These are phyloP conservation scores for Phallus indusiatus DNA, from an alignment of 768 basidiomycete species.

Conservation along the genomic window DNA sequence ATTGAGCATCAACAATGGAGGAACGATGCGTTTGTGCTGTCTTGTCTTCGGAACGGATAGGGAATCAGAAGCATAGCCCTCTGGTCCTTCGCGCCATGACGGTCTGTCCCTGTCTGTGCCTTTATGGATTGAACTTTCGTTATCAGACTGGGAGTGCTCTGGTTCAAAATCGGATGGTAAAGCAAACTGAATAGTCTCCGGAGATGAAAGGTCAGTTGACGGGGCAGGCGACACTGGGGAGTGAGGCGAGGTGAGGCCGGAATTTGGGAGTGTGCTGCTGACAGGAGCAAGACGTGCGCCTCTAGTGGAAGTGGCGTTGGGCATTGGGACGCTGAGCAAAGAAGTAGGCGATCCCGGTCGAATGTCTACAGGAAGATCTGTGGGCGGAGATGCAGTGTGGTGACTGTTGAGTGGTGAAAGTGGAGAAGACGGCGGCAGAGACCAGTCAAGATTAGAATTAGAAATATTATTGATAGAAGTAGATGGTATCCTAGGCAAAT, in stretches of 20 bases:
- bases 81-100: neutral
- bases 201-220: neutral
- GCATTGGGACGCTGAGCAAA: neutral
- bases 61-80: neutral
- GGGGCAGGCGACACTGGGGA: neutral
- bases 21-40: neutral
- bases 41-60: neutral
- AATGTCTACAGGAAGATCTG: conserved; percentile 4
- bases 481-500: neutral
- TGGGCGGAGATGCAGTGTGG: neutral
- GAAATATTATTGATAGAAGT: neutral
- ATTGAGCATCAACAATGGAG: neutral
- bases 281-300: no score
- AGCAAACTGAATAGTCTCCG: neutral
- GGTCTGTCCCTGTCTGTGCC: neutral
- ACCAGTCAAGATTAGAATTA: neutral
- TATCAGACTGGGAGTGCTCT: neutral
- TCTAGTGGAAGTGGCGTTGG: neutral
- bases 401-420: neutral
- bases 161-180: neutral
- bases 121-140: neutral
- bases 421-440: neutral
- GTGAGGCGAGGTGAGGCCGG: neutral
- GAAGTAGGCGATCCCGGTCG: neutral
- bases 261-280: neutral